Percentiles rank a stretch among this genome's conserved stretches.
Conservation (phyloP, 352 stramenopile species). For the Phytophthora niederhauseri region DNA sequence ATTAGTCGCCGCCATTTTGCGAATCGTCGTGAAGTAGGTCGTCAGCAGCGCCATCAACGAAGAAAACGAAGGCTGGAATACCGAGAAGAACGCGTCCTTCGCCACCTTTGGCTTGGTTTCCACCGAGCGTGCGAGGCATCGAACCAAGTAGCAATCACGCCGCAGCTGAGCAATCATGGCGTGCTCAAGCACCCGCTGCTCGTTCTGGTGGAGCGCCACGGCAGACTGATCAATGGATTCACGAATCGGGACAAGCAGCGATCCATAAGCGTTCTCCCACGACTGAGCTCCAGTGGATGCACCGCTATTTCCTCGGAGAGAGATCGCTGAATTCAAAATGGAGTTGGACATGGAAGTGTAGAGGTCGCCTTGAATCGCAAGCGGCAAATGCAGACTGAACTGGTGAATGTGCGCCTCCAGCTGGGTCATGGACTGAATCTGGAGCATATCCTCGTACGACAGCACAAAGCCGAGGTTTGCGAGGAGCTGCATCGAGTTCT, state of each 20-base stretch:
- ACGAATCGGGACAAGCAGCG: slow-evolving; percentile 68
- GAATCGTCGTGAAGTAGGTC: slow-evolving; percentile 71
- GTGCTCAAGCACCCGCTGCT: slow-evolving; percentile 67
- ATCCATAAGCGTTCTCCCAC: slow-evolving; percentile 64
- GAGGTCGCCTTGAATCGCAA: slow-evolving; percentile 75
- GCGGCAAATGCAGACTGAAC: slow-evolving; percentile 73
- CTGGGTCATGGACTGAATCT: slow-evolving; percentile 72
- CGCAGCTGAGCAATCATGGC: slow-evolving; percentile 70
- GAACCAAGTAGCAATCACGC: slow-evolving; percentile 74
- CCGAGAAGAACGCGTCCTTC: slow-evolving; percentile 75
- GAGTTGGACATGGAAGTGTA: slow-evolving; percentile 85
- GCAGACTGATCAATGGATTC: slow-evolving; percentile 75
- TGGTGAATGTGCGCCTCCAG: slow-evolving; percentile 73
- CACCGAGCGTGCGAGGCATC: slow-evolving; percentile 67
- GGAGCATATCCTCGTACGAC: slow-evolving; percentile 69
- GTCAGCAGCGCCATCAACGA: slow-evolving; percentile 68
- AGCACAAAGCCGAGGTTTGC: slow-evolving; percentile 68
- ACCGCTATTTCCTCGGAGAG: slow-evolving; percentile 45
- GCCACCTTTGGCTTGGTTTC: slow-evolving; percentile 79
- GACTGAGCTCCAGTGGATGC: slow-evolving; percentile 29
- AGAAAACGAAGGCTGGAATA: slow-evolving; percentile 63
- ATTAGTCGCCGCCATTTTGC: slow-evolving; percentile 44
- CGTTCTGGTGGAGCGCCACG: slow-evolving; percentile 74
- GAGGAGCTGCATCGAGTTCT: slow-evolving; percentile 71
- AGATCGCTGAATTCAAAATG: slow-evolving; percentile 79